Evolutionary conservation across 1,139 yeast species (phyloP).

Genomic region (Yamadazyma sp.): DNA sequence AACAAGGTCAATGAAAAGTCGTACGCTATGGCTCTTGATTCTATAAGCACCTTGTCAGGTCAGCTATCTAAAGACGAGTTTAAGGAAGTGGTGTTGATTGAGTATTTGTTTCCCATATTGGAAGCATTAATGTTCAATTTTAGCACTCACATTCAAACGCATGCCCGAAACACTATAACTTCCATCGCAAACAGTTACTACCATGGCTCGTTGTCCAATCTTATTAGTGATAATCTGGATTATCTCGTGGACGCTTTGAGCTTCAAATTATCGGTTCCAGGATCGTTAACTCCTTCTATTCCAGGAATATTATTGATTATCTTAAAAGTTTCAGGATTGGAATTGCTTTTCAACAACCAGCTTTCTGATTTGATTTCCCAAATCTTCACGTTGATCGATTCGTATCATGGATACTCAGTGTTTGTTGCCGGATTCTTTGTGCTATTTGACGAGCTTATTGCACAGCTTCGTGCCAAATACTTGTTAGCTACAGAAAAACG

Average conservation of each 20-base stretch:
- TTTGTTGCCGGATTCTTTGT: conserved; percentile 74
- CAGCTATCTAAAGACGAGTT: conserved; percentile 27
- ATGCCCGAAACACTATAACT: conserved; percentile 27
- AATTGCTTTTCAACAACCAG: conserved; percentile 53
- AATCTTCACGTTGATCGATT: conserved; percentile 74
- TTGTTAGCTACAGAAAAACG: conserved; percentile 11
- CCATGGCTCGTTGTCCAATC: conserved; percentile 50
- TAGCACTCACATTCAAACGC: conserved; percentile 29
- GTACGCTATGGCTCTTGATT: conserved; percentile 30
- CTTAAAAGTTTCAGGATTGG: conserved; percentile 66
- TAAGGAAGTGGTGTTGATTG: conserved; percentile 31
- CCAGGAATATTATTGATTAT: conserved; percentile 69
- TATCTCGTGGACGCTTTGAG: conserved; percentile 79
- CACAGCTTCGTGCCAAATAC: conserved; percentile 49
- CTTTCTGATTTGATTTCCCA: conserved; percentile 72
- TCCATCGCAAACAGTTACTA: conserved; percentile 55
- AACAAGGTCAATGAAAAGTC: conserved; percentile 21
- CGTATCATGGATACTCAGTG: conserved; percentile 76
- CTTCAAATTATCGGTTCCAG: conserved; percentile 61
- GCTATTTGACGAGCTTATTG: conserved; percentile 64
- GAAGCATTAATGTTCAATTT: conserved; percentile 35
- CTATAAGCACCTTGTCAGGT: conserved; percentile 28
- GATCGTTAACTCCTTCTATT: conserved; percentile 66
- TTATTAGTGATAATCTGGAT: conserved; percentile 72
- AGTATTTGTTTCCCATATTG: conserved; percentile 32